Percentiles rank a stretch among this genome's conserved stretches.
Conservation (phyloP, 1,284 basidiomycete genomes). For the Hemileia vastatrix region DNA sequence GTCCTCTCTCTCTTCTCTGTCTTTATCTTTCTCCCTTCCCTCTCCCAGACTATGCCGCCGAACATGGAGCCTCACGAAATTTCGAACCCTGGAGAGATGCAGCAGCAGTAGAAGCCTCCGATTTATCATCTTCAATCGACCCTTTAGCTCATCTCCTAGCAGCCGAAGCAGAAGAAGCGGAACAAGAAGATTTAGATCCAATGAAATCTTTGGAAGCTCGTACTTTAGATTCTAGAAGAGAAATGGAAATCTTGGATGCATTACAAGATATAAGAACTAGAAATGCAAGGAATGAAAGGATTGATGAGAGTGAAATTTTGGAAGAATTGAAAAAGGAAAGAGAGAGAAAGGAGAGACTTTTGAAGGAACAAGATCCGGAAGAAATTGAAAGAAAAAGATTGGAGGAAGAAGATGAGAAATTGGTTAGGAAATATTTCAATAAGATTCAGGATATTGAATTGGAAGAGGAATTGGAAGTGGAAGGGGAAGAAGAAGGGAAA, state of each 20-base stretch:
- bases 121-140: slow-evolving; percentile 47
- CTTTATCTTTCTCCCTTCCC: neutral
- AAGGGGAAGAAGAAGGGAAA: slow-evolving; percentile 30
- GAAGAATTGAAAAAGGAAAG: too few relatives aligned
- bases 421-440: slow-evolving; percentile 75
- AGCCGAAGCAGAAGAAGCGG: slow-evolving; percentile 28
- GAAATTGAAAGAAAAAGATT: slow-evolving; percentile 49
- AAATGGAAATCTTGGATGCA: slow-evolving; percentile 96
- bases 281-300: slow-evolving; percentile 81
- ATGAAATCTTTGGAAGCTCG: slow-evolving; percentile 93
- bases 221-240: slow-evolving; percentile 78
- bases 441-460: slow-evolving; percentile 51
- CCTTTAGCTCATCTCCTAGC: slow-evolving; percentile 24
- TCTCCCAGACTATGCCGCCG: slow-evolving; percentile 84
- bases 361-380: slow-evolving; percentile 21
- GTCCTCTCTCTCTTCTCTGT: neutral
- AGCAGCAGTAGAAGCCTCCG: slow-evolving; percentile 56
- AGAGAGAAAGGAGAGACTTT: slow-evolving; percentile 11
- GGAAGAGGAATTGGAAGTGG: slow-evolving; percentile 27
- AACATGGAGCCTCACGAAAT: slow-evolving; percentile 88
- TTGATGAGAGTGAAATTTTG: slow-evolving; percentile 35
- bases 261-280: slow-evolving; percentile 84
- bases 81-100: slow-evolving; percentile 84
- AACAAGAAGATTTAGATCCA: slow-evolving; percentile 77
- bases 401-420: slow-evolving; percentile 82